Evolutionary conservation across 1,139 yeast species (phyloP), one percentile per base, ranked within the genome.

Genomic region (Candida sojae): DNA sequence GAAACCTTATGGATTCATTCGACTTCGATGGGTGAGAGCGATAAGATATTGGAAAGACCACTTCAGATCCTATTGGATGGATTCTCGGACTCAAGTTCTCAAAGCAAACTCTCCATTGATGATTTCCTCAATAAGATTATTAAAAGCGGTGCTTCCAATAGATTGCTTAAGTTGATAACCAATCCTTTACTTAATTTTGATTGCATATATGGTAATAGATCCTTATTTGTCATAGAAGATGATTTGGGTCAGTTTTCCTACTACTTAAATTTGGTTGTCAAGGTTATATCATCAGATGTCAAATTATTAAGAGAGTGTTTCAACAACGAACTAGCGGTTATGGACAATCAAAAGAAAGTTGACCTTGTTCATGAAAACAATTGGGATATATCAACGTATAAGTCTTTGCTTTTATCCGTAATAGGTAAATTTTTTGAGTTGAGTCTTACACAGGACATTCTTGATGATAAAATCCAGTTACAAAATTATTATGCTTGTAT

Each of bases 21-120:
- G 0, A 54, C 64, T 13, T 63, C 73, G 4, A 60, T 68, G 35
- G 72, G 67, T 50, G 77, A 75, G 9, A 79, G 77, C 10, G 71
- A 70, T 47, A 58, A 64, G 0, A 67, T 91, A 7, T 65, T 90
- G 23, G 70, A 77, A 10, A 73, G 86, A 49, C 93, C 96, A 0
- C 64, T 90, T n/a, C 83, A 84, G 51, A 60, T 89, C 5, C 68
- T 89, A 10, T 61, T 89, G 17, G 96, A 90, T 59, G 87, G 82
- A 44, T 60, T 88, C 21, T 60, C 67, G 32, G 75, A 71, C 35
- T 62, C 68, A 2, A 68, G 76, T 43, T 69, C 70, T 12, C 71
- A 77, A 28, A 69, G 73, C 45, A 68, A 70, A 31, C 60, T 79
- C 5, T 67, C 76, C n/a, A 80, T 83, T 1, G 63, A 74, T 6